Evolutionary conservation across 2,329 filamentous ascomycete species (phyloP).

Genomic region (Nigrograna mackinnonii): DNA sequence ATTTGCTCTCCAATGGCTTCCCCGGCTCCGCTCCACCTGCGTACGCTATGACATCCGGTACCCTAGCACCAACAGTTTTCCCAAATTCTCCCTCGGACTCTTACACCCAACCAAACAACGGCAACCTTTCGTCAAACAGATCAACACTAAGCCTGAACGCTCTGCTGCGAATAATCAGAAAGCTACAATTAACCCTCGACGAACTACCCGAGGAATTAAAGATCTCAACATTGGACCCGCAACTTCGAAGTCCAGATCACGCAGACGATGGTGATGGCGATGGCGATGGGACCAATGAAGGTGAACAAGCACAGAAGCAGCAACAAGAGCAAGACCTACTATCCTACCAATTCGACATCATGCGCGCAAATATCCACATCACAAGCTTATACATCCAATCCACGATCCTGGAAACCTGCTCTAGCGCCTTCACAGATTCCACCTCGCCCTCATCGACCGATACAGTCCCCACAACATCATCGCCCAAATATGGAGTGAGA

Average conservation of each 20-base stretch:
- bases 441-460: slow-evolving; percentile 1
- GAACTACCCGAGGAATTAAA: slow-evolving; percentile 12
- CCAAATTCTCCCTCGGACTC: neutral
- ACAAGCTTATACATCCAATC: slow-evolving; percentile 19
- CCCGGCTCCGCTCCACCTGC: slow-evolving; percentile 14
- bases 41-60: slow-evolving; percentile 16
- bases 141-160: slow-evolving; percentile 12
- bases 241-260: slow-evolving; percentile 4
- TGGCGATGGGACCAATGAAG: neutral
- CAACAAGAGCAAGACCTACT: too few relatives aligned
- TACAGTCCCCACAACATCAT: slow-evolving; percentile 1
- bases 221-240: slow-evolving; percentile 11
- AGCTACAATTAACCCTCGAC: slow-evolving; percentile 11
- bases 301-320: too few relatives aligned
- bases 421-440: slow-evolving; percentile 11
- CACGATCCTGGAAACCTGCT: slow-evolving; percentile 17
- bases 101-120: neutral
- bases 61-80: slow-evolving; percentile 5
- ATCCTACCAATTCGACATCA: slow-evolving; percentile 17
- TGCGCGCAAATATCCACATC: slow-evolving; percentile 19
- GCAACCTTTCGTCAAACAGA: slow-evolving; percentile 1
- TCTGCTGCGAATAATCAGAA: slow-evolving; percentile 15
- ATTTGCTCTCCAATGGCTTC: slow-evolving; percentile 16
- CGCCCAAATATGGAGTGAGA: slow-evolving; percentile 2
- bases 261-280: neutral